These are phyloP conservation scores for Geotrichum europaeum DNA, from an alignment of 1,139 yeast species.

Conservation along the genomic window DNA sequence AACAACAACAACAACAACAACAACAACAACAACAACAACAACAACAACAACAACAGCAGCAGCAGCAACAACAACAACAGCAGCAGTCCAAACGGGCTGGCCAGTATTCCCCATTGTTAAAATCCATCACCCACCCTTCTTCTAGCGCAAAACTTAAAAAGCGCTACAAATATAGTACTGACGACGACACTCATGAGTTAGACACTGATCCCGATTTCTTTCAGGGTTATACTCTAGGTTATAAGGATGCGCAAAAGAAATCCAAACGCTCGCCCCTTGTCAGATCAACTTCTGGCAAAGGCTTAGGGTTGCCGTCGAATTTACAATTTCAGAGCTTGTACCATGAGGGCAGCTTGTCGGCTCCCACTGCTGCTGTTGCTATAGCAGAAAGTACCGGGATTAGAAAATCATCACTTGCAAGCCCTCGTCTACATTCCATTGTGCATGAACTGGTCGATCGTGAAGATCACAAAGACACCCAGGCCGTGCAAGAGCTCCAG, in stretches of 20 bases:
- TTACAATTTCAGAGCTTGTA: background rate
- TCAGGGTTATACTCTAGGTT: constrained; percentile 69
- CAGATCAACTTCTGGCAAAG: background rate
- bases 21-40: too few species aligned
- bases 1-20: too few species aligned
- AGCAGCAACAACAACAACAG: too few species aligned
- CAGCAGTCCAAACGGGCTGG: background rate
- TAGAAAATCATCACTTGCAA: background rate
- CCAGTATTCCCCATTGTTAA: background rate
- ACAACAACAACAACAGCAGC: too few species aligned
- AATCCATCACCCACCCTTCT: background rate
- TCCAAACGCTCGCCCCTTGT: background rate
- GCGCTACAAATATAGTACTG: constrained; percentile 41
- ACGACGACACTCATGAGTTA: constrained; percentile 64
- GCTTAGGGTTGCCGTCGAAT: background rate
- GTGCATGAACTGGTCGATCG: constrained; percentile 13
- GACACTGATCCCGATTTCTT: constrained; percentile 56
- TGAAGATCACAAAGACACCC: constrained; percentile 15
- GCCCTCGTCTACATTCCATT: background rate
- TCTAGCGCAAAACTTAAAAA: background rate
- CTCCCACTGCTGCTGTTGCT: background rate
- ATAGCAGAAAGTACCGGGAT: background rate
- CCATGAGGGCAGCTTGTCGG: background rate
- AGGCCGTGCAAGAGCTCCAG: constrained; percentile 12
- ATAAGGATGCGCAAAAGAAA: constrained; percentile 36